phyloP scores from a whole-genome alignment of 495 filamentous ascomycete genomes.

The Astrothelium subdiscretum region DNA sequence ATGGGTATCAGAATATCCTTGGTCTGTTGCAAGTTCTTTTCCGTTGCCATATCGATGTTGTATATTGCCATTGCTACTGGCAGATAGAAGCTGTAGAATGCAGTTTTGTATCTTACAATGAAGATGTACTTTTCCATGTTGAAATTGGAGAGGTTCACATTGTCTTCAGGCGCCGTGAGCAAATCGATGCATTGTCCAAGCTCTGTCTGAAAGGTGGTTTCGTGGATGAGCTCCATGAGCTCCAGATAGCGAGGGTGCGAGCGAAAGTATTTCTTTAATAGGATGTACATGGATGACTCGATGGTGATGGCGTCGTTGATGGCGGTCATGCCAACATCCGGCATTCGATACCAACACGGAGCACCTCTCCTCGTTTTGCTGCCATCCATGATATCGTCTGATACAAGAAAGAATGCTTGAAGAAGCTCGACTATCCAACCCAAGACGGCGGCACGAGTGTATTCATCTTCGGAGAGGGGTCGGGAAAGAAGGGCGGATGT shows the following conservation, averaged over 20 bases:
- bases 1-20: conserved; percentile 94
- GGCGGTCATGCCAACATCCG: conserved; percentile 80
- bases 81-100: conserved; percentile 97
- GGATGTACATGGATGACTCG: conserved; percentile 75
- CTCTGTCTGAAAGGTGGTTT: conserved; percentile 84
- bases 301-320: conserved; percentile 99
- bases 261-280: conserved; percentile 88
- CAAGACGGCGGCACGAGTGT: conserved; percentile 70
- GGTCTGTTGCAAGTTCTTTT: conserved; percentile 71
- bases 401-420: conserved; percentile 97
- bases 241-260: conserved; percentile 76
- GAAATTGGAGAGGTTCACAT: conserved; percentile 85
- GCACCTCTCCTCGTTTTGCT: conserved; percentile 84
- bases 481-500: conserved; percentile 63
- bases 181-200: conserved; percentile 89
- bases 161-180: conserved; percentile 89
- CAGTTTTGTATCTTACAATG: conserved; percentile 99
- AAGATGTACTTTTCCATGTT: conserved; percentile 89
- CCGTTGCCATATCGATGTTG: conserved; percentile 68
- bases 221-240: conserved; percentile 90
- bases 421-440: conserved; percentile 97
- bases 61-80: conserved; percentile 85
- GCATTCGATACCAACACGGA: conserved; percentile 90
- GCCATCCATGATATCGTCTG: conserved; percentile 96
- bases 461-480: conserved; percentile 64